Base-by-base conservation (phyloP, 202 grass and related monocot genomes). In the Eragrostis tef region DNA sequence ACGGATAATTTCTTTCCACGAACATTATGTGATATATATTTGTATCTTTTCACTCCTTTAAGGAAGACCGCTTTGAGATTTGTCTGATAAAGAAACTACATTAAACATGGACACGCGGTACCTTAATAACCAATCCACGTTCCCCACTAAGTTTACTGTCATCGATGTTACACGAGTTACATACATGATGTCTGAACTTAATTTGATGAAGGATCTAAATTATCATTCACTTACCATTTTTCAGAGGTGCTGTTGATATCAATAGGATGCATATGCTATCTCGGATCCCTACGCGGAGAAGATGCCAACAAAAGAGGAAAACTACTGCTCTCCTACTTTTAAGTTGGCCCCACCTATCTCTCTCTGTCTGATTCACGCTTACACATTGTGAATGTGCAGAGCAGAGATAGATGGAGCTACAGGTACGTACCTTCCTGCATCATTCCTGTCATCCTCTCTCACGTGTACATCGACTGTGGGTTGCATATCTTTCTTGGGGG, bases 401-500 rank as follows among this genome's bases (percentile, higher is more conserved):
- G 29, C 34, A 39, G 34, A 39, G 34, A 39, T 39, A 2, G 34
- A 17, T 25, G 51, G 24, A 34, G 45, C n/a, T 44, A 26, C 20
- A 45, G 52, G 6, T 14, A 0, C 48, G 57, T 52, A 57, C 36
- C 63, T 77, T 49, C 41, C 11, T 49, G 25, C 44, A 78, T 39
- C 83, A 64, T 71, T 78, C 42, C 27, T 70, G 17, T 70, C 43
- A 61, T 41, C 0, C 13, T 36, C 29, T 64, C 74, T 72, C 74
- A 71, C 75, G 74, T 78, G 82, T 74, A 78, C 43, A 25, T 16
- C 21, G 24, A 25, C 53, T 58, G 74, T 71, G 44, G 44, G 43
- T 25, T 11, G 29, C 74, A 53, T 78, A 64, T 78, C 66, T 71
- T 85, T 78, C 83, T 64, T 27, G 66, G 66, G 45, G 66, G 34